Percentiles rank a stretch among this genome's conserved stretches.
These are phyloP conservation scores for Curvularia sp. DNA, from an alignment of 2,329 filamentous ascomycete genomes.

Conservation along the genomic window DNA sequence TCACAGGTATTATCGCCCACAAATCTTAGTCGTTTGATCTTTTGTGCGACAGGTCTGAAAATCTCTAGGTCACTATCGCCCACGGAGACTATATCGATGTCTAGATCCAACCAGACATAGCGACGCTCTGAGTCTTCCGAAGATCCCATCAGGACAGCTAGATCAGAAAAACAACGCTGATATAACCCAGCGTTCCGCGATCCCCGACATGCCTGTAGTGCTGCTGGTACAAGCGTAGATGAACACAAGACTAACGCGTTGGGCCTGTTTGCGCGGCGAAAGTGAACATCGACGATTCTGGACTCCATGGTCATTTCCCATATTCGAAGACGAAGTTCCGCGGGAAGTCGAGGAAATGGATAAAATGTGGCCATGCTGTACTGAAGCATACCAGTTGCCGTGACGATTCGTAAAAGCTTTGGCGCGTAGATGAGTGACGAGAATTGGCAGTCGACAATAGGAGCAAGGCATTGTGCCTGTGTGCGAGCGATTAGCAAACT, in stretches of 20 bases:
- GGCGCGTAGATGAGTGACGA: no score
- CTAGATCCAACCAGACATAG: neutral
- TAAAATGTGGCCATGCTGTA: no score
- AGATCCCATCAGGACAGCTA: neutral
- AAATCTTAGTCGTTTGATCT: neutral
- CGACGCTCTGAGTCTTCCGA: neutral
- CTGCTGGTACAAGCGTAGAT: neutral
- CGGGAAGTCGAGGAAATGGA: no score
- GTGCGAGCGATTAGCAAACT: no score
- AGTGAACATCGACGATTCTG: neutral
- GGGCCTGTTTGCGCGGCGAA: no score
- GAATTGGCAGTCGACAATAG: no score
- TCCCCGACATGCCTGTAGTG: neutral
- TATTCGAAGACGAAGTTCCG: no score
- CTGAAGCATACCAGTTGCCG: no score
- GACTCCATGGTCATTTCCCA: no score
- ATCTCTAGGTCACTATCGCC: neutral
- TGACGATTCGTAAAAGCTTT: no score
- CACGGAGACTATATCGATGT: neutral
- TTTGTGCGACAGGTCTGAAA: neutral
- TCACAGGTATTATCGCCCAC: neutral
- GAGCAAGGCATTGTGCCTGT: no score
- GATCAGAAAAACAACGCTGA: neutral
- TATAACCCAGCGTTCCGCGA: neutral
- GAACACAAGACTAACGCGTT: neutral